Evolutionary conservation across 2,329 filamentous ascomycete genomes (phyloP), one percentile per base, ranked within the genome.

Genomic region (Alternaria longipes): DNA sequence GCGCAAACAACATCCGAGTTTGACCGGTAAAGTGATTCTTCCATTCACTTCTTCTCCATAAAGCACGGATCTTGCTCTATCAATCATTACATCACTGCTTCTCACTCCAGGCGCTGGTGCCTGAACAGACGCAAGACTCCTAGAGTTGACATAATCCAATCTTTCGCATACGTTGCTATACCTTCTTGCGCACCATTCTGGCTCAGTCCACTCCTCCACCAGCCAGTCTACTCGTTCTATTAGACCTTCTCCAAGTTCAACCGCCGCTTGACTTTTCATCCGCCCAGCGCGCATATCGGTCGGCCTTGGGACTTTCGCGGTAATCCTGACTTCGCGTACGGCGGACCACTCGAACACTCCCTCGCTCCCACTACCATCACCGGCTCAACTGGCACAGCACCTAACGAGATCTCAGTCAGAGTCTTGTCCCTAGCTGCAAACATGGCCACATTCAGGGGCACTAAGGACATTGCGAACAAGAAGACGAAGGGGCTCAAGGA

Each of bases 401-500:
- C n/a, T 51, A 12, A 56, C 45, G 50, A 5, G 5, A 28, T 4
- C 7, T 26, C 20, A 55, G 34, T 5, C 4, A 36, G 26, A 42
- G 3, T 20, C 41, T 26, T 12, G 16, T 20, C 2, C 14, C 16
- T 4, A 28, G 11, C n/a, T 16, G 16, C 28, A 2, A 55, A 20
- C 3, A 59, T 49, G 51, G 11, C 20, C 26, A 8, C 18, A 3
- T 9, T 1, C 4, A 32, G 11, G 16, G n/a, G 6, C n/a, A 8
- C 36, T 12, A 18, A 26, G 8, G 20, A 45, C 8, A 14, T 50
- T 4, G n/a, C 3, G 5, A 47, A 1, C 40, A 62, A 62, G 34
- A 62, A 56, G 56, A 24, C 5, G n/a, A 57, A 60, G 24, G 53
- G 54, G 7, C 20, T 63, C 16, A 58, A 58, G 36, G 34, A 44